Base-by-base conservation (phyloP, 257 asterid species). In the Scutellaria galericulata region DNA sequence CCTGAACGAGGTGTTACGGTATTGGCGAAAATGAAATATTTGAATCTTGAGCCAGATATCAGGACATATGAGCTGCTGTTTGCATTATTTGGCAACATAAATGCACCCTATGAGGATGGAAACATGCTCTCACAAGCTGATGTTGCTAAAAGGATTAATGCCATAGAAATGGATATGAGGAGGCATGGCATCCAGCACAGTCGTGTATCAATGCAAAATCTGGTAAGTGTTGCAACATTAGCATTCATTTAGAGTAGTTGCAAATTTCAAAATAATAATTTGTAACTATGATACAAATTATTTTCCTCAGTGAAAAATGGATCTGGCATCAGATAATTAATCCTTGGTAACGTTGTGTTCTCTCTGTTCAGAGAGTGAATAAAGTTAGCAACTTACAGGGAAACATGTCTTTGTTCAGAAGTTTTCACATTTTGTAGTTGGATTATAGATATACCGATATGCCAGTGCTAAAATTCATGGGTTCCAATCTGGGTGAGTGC, bases 111-210 rank as follows among this genome's bases (percentile, higher is more conserved):
- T 58, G 96, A 89, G 73, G 86, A 79, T 3, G 86, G 91, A 50
- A 77, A 85, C 76, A 37, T 81, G 74, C 66, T 69, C 71, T 91
- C 96, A 47, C 97, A 87, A 76, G 80, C 68, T 74, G 96, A 85
- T 73, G 93, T 71, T 80, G 80, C 86, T 68, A 86, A 74, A 84
- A 89, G 97, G 83, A 83, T 93, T 76, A 74, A 69, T 59, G 87
- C 84, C 76, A 91, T 93, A 73, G 96, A 91, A 88, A 84, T 70
- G 90, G 97, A 93, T 78, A 93, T 93, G 98, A 70, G 44, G 74
- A 85, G 74, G 78, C 83, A 83, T 82, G 95, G 96, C 68, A 77
- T 93, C 80, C 88, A 86, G 75, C 98, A 91, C 82, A 91, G 85
- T 80, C 82, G 56, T 70, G 66, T 35, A 79, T 84, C 98, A 48